These are phyloP conservation scores for Mycena crocata DNA, from an alignment of 768 basidiomycete genomes.

Conservation along the genomic window DNA sequence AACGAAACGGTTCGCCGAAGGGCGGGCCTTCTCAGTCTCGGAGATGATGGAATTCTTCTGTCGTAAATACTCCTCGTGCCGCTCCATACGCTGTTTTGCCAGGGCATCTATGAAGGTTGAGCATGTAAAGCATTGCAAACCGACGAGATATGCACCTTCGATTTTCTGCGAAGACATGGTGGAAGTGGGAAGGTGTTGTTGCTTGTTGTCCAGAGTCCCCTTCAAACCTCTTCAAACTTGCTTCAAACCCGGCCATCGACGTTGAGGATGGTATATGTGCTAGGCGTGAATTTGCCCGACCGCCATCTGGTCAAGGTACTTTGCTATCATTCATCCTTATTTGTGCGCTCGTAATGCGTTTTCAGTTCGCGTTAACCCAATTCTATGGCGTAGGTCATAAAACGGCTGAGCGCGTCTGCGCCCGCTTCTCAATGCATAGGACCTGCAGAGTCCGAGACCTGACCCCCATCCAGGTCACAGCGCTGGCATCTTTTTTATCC, in stretches of 20 bases:
- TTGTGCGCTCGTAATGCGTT: constrained; percentile 48
- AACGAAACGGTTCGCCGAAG: constrained; percentile 89
- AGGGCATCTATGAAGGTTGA: constrained; percentile 91
- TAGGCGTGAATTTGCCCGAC: constrained; percentile 87
- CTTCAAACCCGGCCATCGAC: too few relatives aligned
- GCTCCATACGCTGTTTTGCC: constrained; percentile 82
- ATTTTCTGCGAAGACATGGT: constrained; percentile 81
- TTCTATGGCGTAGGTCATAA: constrained; percentile 90
- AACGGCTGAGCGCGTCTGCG: constrained; percentile 85
- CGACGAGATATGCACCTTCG: too few relatives aligned
- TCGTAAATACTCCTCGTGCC: constrained; percentile 84
- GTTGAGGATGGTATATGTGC: constrained; percentile 91
- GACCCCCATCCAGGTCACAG: constrained; percentile 87
- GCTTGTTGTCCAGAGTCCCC: too few relatives aligned
- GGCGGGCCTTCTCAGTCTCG: constrained; percentile 94
- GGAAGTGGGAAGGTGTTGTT: constrained; percentile 8
- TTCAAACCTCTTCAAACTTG: too few relatives aligned
- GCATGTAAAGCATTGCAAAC: too few relatives aligned
- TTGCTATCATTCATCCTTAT: constrained; percentile 1
- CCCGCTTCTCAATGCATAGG: constrained; percentile 93
- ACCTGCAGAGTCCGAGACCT: constrained; percentile 83
- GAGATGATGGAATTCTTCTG: constrained; percentile 84
- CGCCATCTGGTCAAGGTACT: constrained; percentile 77
- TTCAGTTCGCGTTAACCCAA: constrained; percentile 87
- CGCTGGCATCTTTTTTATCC: constrained; percentile 94